Conservation (phyloP, 2,329 filamentous ascomycete species). For the Hypoxylon sp. region DNA sequence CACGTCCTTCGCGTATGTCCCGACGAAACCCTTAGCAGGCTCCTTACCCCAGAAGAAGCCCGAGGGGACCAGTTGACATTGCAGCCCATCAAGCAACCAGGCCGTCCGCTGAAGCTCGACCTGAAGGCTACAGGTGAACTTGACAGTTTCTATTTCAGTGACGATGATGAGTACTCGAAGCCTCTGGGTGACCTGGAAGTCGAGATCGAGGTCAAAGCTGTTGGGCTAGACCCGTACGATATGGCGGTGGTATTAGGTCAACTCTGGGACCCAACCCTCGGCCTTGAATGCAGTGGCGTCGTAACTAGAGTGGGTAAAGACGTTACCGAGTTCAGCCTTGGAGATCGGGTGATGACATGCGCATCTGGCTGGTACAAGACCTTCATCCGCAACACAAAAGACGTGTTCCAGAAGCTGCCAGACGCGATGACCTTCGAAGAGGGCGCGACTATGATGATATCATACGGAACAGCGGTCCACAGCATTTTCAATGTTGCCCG, state of each 20-base stretch:
- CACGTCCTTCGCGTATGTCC: constrained; percentile 48
- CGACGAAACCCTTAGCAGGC: constrained; percentile 47
- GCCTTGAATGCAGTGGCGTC: constrained; percentile 50
- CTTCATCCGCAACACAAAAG: constrained; percentile 48
- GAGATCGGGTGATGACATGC: constrained; percentile 49
- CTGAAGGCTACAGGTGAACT: constrained; percentile 50
- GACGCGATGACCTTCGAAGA: constrained; percentile 50
- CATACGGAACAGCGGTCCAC: constrained; percentile 50
- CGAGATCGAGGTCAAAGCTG: constrained; percentile 50
- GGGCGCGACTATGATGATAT: constrained; percentile 49
- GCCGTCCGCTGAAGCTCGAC: constrained; percentile 48
- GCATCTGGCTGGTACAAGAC: constrained; percentile 50
- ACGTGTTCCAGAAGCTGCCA: constrained; percentile 51
- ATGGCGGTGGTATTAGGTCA: constrained; percentile 51
- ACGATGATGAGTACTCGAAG: constrained; percentile 46
- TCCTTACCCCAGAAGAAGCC: constrained; percentile 47
- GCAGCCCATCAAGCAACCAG: constrained; percentile 49
- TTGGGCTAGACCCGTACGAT: constrained; percentile 50
- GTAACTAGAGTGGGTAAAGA: constrained; percentile 48
- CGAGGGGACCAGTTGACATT: constrained; percentile 44
- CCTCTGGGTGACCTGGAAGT: constrained; percentile 48
- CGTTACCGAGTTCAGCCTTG: constrained; percentile 46
- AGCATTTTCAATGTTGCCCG: constrained; percentile 50
- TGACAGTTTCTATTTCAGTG: constrained; percentile 51
- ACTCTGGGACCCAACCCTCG: constrained; percentile 51